Base-by-base conservation (phyloP, 2,329 filamentous ascomycete species). In the Parascedosporium putredinis region DNA sequence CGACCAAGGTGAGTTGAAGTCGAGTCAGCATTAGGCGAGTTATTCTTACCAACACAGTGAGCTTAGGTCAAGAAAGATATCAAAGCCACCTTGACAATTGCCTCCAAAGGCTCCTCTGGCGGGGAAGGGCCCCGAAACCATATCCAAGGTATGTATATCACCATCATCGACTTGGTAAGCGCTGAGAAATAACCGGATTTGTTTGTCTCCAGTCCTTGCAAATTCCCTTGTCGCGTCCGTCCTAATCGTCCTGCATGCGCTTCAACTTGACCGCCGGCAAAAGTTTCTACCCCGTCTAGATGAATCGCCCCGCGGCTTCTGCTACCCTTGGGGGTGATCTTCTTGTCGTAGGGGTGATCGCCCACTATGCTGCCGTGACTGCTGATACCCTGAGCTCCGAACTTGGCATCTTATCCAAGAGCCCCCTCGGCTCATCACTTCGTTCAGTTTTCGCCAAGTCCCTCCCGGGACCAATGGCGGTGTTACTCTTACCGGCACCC, bases 341-440 rank as follows among this genome's bases (percentile, higher is more conserved):
- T 4, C 69, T 84, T 3, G 69, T 83, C 9, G 60, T 84, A 18
- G 82, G 82, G 10, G 82, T 85, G 56, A 78, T 86, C 56, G 79
- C 81, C 38, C 91, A 95, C 68, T 98, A 98, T 61, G 91, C 89
- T 23, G 87, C 88, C 45, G 89, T 95, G 8, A 82, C 88, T 18
- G 88, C 91, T 46, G 93, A 98, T 64, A 98, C 93, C 0, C 93
- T 96, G 64, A 90, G 86, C 51, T 95, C 89, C 9, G 93, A 98
- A 69, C 81, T 98, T 18, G 93, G 93, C 12, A 98, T 98, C 51
- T 74, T 98, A 10, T 85, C 90, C 5, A 79, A 75, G 52, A 76
- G 76, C 22, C 71, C 79, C 93, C 93, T 7, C 81, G 90, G 31
- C 78, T 98, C 33, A 91, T 98, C 62, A 96, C 88, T 3, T 90